phyloP scores from a whole-genome alignment of 2,329 filamentous ascomycete species.

The Pseudomassariella vexata region DNA sequence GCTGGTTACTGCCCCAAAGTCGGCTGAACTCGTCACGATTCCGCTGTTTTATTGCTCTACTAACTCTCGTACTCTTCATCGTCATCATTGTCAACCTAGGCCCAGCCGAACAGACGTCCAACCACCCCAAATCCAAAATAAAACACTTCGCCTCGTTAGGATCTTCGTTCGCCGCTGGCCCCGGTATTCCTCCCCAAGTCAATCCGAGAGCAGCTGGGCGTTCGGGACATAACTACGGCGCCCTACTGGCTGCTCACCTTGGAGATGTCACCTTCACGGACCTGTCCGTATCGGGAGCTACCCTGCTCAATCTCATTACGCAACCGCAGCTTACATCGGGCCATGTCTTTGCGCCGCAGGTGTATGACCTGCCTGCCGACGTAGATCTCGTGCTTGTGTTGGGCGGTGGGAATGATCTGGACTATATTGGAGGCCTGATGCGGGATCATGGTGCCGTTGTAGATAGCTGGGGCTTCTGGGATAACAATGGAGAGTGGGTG shows the following conservation, averaged over 20 bases:
- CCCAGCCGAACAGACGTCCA: too few relatives aligned
- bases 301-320: slow-evolving; percentile 27
- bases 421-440: slow-evolving; percentile 28
- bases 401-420: slow-evolving; percentile 32
- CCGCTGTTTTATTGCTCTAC: too few relatives aligned
- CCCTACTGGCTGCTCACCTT: slow-evolving; percentile 1
- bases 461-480: slow-evolving; percentile 4
- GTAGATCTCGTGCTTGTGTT: slow-evolving; percentile 29
- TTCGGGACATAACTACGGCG: slow-evolving; percentile 7
- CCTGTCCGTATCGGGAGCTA: slow-evolving; percentile 29
- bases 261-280: slow-evolving; percentile 17
- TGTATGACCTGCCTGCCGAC: slow-evolving; percentile 24
- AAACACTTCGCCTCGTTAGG: too few relatives aligned
- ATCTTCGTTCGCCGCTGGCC: slow-evolving; percentile 9
- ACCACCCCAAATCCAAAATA: too few relatives aligned
- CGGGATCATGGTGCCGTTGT: slow-evolving; percentile 16
- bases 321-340: slow-evolving; percentile 22
- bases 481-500: neutral
- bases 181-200: slow-evolving; percentile 6
- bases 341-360: slow-evolving; percentile 26
- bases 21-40: too few relatives aligned
- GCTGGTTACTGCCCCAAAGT: too few relatives aligned
- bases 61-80: too few relatives aligned
- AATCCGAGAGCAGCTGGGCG: slow-evolving; percentile 1
- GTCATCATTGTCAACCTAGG: too few relatives aligned